phyloP scores from a whole-genome alignment of 2,329 filamentous ascomycete genomes.

The Apiospora malaysiana region DNA sequence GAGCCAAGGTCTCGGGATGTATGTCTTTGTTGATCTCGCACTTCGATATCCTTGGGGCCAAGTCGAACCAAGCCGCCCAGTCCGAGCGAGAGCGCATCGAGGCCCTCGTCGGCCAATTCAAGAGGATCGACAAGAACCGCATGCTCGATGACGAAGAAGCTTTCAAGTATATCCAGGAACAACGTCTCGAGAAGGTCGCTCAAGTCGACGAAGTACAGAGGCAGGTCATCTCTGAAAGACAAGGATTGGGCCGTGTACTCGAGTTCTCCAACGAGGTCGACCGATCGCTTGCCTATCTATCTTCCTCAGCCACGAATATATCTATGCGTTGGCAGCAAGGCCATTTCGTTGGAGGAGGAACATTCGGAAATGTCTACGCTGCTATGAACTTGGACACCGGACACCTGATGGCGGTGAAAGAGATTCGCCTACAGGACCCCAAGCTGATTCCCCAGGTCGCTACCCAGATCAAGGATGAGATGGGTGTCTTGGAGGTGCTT shows the following conservation, averaged over 20 bases:
- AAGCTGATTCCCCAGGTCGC: conserved; percentile 95
- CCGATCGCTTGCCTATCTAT: conserved; percentile 90
- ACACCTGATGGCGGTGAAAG: conserved; percentile 97
- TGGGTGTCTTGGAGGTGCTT: conserved; percentile 92
- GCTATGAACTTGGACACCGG: conserved; percentile 97
- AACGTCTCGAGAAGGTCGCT: conserved; percentile 74
- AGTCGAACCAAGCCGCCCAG: conserved; percentile 90
- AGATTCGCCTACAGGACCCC: conserved; percentile 95
- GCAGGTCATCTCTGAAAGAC: conserved; percentile 82
- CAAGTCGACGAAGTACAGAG: conserved; percentile 80
- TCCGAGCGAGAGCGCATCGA: conserved; percentile 90
- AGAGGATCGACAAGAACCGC: conserved; percentile 77
- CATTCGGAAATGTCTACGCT: conserved; percentile 96
- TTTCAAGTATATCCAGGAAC: conserved; percentile 72
- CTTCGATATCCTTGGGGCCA: conserved; percentile 98
- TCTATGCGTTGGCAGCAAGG: conserved; percentile 98
- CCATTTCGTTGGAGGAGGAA: conserved; percentile 96
- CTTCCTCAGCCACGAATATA: conserved; percentile 92
- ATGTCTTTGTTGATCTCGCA: conserved; percentile 98
- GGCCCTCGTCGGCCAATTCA: conserved; percentile 75
- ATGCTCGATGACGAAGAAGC: conserved; percentile 86
- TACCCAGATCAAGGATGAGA: conserved; percentile 93
- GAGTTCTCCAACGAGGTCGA: conserved; percentile 97
- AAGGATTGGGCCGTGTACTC: conserved; percentile 86
- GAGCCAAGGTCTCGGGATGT: conserved; percentile 90